These are phyloP conservation scores for Xylaria polymorpha DNA, from an alignment of 2,329 filamentous ascomycete species.

Conservation along the genomic window DNA sequence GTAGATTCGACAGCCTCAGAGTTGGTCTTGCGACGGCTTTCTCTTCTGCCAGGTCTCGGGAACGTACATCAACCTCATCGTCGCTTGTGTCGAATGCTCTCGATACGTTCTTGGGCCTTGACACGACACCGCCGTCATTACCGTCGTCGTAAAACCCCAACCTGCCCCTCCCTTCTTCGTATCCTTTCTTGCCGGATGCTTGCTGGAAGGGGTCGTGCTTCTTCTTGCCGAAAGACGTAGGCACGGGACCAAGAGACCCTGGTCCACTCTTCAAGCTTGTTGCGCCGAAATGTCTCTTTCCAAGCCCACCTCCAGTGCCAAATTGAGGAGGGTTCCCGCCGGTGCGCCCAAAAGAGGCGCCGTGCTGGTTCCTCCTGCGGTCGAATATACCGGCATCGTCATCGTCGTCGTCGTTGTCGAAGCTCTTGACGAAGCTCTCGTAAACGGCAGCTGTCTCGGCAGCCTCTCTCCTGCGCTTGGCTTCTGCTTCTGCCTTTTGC, in stretches of 20 bases:
- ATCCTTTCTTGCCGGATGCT: slow-evolving; percentile 49
- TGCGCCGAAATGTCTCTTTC: slow-evolving; percentile 74
- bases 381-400: slow-evolving; percentile 44
- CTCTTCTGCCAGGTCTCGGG: slow-evolving; percentile 64
- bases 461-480: slow-evolving; percentile 84
- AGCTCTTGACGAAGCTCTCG: slow-evolving; percentile 87
- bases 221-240: slow-evolving; percentile 63
- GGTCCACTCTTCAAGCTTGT: slow-evolving; percentile 69
- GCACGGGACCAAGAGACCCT: slow-evolving; percentile 68
- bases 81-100: slow-evolving; percentile 79
- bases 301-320: slow-evolving; percentile 50
- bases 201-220: slow-evolving; percentile 61
- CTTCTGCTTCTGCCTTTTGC: slow-evolving; percentile 88
- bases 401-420: slow-evolving; percentile 71
- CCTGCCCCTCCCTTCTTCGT: slow-evolving; percentile 49
- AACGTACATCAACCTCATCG: slow-evolving; percentile 62
- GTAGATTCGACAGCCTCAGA: slow-evolving; percentile 69
- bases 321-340: slow-evolving; percentile 48
- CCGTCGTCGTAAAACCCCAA: slow-evolving; percentile 57
- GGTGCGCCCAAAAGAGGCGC: slow-evolving; percentile 41
- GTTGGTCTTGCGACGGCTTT: slow-evolving; percentile 72
- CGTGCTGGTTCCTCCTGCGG: slow-evolving; percentile 34
- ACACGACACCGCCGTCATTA: slow-evolving; percentile 39
- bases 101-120: slow-evolving; percentile 69
- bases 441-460: slow-evolving; percentile 89